phyloP scores from a whole-genome alignment of 129 eudicot species.

The Tagetes erecta region DNA sequence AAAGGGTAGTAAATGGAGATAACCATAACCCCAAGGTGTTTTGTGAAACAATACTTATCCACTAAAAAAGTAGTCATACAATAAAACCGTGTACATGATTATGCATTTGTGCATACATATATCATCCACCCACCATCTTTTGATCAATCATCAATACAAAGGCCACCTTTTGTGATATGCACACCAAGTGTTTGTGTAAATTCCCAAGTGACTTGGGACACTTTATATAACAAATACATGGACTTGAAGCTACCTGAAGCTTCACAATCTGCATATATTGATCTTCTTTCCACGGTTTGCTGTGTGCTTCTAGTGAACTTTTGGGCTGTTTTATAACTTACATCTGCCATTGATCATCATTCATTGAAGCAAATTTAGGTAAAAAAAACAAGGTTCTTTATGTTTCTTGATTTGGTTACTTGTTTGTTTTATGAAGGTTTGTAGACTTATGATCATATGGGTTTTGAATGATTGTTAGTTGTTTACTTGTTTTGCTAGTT shows the following conservation, averaged over 20 bases:
- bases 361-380: constrained; percentile 27
- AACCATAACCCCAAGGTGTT: not conserved
- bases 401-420: not conserved
- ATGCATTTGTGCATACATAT: not conserved
- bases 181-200: constrained; percentile 39
- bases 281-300: constrained; percentile 14
- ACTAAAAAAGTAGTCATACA: constrained; percentile 30
- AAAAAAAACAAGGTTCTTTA: constrained; percentile 23
- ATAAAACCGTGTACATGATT: constrained; percentile 23
- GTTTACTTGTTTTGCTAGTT: not conserved
- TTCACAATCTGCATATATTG: constrained; percentile 28
- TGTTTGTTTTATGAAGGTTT: constrained; percentile 10
- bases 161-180: constrained; percentile 8
- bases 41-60: not conserved
- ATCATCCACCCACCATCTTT: constrained; percentile 21
- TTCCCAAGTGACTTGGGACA: constrained; percentile 5
- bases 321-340: constrained; percentile 15
- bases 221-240: constrained; percentile 30
- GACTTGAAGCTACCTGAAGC: constrained; percentile 39
- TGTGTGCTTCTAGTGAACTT: constrained; percentile 21
- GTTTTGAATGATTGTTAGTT: constrained; percentile 18
- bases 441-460: not conserved
- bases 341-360: constrained; percentile 33
- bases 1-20: not conserved
- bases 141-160: constrained; percentile 19